A percentile compares a stretch with the other conserved stretches of the same genome.
Conservation (phyloP, 2,329 filamentous ascomycete species). For the Ceratocystis eucalypticola region DNA sequence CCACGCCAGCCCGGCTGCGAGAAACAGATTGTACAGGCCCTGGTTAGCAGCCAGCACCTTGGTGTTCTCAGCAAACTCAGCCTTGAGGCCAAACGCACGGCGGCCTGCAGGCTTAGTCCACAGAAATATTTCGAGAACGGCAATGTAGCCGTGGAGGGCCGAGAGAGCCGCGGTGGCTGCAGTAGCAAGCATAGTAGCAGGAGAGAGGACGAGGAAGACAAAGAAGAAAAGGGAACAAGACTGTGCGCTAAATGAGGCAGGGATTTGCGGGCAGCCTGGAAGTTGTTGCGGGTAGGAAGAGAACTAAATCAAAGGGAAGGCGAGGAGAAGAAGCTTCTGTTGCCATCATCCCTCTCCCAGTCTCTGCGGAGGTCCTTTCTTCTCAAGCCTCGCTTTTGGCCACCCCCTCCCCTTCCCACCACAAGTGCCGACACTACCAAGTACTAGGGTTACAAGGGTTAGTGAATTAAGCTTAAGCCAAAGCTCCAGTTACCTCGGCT, state of each 20-base stretch:
- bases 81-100: constrained; percentile 32
- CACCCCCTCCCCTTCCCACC: neutral
- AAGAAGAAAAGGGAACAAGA: neutral
- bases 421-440: neutral
- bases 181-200: constrained; percentile 25
- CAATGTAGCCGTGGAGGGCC: constrained; percentile 35
- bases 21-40: constrained; percentile 40
- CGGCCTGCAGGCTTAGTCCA: constrained; percentile 35
- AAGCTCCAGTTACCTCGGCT: neutral
- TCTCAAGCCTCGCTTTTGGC: neutral
- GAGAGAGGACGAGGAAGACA: neutral
- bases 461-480: neutral
- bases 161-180: constrained; percentile 30
- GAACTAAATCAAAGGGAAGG: neutral
- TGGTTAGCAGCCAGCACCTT: constrained; percentile 36
- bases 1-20: constrained; percentile 37
- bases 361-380: neutral
- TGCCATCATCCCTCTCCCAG: too few species aligned
- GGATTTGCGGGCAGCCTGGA: neutral
- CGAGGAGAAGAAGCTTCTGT: too few species aligned
- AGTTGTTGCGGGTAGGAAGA: neutral
- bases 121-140: constrained; percentile 37
- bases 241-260: neutral
- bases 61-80: constrained; percentile 35
- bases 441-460: neutral